Evolutionary conservation across 768 basidiomycete genomes (phyloP).

Genomic region (Lentinula aciculospora): DNA sequence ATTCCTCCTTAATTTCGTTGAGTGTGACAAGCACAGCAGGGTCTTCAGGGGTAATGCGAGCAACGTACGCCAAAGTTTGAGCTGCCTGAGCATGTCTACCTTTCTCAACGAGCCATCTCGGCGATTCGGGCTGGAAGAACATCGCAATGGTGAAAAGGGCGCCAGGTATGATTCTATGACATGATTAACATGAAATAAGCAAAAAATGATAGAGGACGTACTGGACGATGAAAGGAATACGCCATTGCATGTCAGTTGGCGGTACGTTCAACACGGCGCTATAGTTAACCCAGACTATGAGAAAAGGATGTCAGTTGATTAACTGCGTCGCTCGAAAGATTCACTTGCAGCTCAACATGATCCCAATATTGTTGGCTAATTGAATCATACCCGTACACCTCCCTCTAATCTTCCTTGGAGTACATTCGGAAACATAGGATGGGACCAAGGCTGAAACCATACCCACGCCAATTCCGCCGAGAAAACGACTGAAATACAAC

Average conservation of each 20-base stretch:
- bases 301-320: not conserved
- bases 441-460: constrained; percentile 46
- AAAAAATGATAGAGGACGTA: constrained; percentile 11
- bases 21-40: constrained; percentile 28
- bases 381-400: constrained; percentile 43
- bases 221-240: constrained; percentile 47
- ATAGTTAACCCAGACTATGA: constrained; percentile 24
- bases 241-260: constrained; percentile 41
- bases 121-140: constrained; percentile 48
- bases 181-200: not conserved
- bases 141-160: constrained; percentile 40
- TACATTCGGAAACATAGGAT: constrained; percentile 46
- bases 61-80: constrained; percentile 29
- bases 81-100: constrained; percentile 35
- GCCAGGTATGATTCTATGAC: constrained; percentile 38
- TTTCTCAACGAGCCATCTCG: constrained; percentile 50
- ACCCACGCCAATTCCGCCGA: constrained; percentile 58
- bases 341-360: constrained; percentile 31
- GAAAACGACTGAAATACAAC: constrained; percentile 45
- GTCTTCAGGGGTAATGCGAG: constrained; percentile 25
- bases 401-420: constrained; percentile 41
- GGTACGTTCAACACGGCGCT: constrained; percentile 29
- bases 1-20: constrained; percentile 43
- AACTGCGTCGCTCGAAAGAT: not conserved
- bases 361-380: constrained; percentile 28